Conservation (phyloP, 495 filamentous ascomycete genomes). For the Staphylotrichum tortipilum region DNA sequence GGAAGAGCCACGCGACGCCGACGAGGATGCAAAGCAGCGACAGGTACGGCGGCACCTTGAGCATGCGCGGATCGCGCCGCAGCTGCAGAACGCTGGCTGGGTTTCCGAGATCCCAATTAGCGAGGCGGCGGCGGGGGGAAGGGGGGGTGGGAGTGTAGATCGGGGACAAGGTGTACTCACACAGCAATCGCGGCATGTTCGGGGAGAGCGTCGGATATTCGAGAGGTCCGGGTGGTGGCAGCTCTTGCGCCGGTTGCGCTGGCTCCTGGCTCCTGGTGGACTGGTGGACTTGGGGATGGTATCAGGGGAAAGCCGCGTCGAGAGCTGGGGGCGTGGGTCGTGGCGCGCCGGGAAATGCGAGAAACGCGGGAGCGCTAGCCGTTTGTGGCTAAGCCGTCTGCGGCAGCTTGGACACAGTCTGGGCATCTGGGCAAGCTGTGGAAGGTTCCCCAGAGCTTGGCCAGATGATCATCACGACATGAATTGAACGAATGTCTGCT, state of each 20-base stretch:
- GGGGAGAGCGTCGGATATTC: slow-evolving; percentile 23
- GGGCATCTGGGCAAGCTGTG: background rate
- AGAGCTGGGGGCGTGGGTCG: background rate
- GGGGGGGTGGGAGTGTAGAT: no score
- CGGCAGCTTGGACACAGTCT: no score
- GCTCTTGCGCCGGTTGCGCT: background rate
- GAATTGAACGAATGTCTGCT: no score
- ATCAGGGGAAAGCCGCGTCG: slow-evolving; percentile 8
- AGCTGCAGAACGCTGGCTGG: slow-evolving; percentile 44
- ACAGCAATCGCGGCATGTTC: slow-evolving; percentile 30
- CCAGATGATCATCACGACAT: no score
- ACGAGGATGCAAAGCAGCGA: slow-evolving; percentile 81
- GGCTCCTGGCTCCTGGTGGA: no score
- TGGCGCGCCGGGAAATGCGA: slow-evolving; percentile 8
- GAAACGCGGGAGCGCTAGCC: slow-evolving; percentile 12
- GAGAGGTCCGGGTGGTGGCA: background rate
- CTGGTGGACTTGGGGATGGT: no score
- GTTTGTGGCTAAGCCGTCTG: background rate
- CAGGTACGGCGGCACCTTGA: slow-evolving; percentile 69
- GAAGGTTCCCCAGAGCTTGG: no score
- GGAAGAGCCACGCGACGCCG: slow-evolving; percentile 83
- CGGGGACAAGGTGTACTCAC: no score
- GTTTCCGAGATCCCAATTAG: no score
- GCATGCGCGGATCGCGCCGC: slow-evolving; percentile 58
- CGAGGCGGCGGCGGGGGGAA: no score